Evolutionary conservation across 768 basidiomycete species (phyloP), one percentile per base, ranked within the genome.

Genomic region (Hemileccinum impolitum): DNA sequence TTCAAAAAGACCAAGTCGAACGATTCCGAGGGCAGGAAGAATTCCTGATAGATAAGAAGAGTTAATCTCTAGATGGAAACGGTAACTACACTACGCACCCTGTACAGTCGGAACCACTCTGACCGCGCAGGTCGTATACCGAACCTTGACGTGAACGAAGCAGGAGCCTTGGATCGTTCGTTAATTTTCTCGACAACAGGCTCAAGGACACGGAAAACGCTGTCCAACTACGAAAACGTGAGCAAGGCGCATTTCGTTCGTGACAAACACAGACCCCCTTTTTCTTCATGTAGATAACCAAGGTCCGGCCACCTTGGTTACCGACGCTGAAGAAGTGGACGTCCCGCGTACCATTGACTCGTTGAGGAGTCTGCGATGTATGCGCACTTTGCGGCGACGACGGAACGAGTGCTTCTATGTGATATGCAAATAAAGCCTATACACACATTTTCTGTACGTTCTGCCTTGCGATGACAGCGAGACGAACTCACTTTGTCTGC

Each of bases 271-370:
- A 31, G 55, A 82, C 82, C 37, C 90, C 90, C 72, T 94, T 94
- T 69, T 89, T 90, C 77, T 94, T 94, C 87, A 96, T 94, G 64
- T 90, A 95, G 37, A 95, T 84, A 21, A 98, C 86, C 18, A 99
- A 73, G 0, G 94, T 96, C 6, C 95, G 82, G 12, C 87, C 87
- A 42, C 85, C 82, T 17, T 97, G 76, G 42, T 80, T 85, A 5
- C 95, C 95, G 21, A 95, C 91, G 58, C 87, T 89, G 74, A 99
- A 98, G 74, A 95, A 98, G 53, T 91, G 86, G 10, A 98, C 92
- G 54, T 97, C 94, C 63, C 89, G 89, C 34, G 83, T 89, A 0
- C 90, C 88, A 60, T 87, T 92, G 34, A 97, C 75, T 56, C 94
- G 89, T 64, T 97, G 94, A 2, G 94, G 94, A 1, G 85, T 85